phyloP scores from a whole-genome alignment of 202 grass and related monocot species.

The Hordeum pubiflorum region DNA sequence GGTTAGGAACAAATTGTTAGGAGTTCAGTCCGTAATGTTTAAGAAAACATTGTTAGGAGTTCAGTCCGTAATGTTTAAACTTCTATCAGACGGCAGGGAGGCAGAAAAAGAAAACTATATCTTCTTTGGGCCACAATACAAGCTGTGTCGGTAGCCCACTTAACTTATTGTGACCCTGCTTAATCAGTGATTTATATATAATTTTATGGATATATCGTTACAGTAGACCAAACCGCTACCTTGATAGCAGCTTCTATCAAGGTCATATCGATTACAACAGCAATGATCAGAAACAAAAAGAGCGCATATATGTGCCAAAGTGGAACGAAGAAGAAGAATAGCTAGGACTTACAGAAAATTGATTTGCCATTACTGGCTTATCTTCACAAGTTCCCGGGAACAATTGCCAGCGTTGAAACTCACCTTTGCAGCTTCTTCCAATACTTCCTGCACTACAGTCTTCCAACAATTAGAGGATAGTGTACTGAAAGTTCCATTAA shows the following conservation, averaged over 20 bases:
- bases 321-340: background rate
- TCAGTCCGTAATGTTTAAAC: background rate
- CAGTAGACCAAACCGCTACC: background rate
- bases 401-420: slow-evolving; percentile 96
- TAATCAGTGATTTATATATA: background rate
- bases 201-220: background rate
- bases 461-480: slow-evolving; percentile 36
- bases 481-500: background rate
- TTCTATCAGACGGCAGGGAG: background rate
- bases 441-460: slow-evolving; percentile 89
- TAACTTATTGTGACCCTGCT: background rate
- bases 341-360: slow-evolving; percentile 83
- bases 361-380: slow-evolving; percentile 69
- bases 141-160: background rate
- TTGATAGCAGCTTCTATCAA: background rate
- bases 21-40: background rate
- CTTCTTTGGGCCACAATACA: background rate
- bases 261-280: background rate
- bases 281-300: background rate
- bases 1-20: background rate
- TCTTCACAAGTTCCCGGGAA: slow-evolving; percentile 78
- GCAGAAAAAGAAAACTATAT: background rate
- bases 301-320: background rate
- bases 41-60: background rate
- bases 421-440: slow-evolving; percentile 94